A percentile compares a stretch with the other conserved stretches of the same genome.
Evolutionary conservation across 495 filamentous ascomycete species (phyloP).

Genomic region (Penicillium malachiteum): DNA sequence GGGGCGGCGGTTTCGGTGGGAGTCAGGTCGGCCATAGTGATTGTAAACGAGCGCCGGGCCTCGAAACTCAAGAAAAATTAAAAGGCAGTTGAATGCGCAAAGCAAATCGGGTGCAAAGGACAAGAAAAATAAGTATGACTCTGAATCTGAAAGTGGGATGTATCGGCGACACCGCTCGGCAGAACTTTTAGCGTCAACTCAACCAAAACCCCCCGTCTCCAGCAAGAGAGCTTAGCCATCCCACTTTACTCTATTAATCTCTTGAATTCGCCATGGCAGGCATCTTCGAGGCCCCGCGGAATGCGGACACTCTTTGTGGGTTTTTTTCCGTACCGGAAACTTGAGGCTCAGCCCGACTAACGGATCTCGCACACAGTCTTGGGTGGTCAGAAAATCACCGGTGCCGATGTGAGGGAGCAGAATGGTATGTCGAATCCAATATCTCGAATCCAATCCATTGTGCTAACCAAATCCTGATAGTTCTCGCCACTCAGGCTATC

Average conservation of each 20-base stretch:
- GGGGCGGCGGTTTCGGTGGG: conserved; percentile 29
- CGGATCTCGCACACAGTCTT: conserved; percentile 61
- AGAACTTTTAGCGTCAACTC: conserved; percentile 47
- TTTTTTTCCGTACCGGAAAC: conserved; percentile 2
- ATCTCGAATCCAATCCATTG: conserved; percentile 2
- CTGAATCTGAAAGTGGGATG: conserved; percentile 45
- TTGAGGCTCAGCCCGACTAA: conserved; percentile 20
- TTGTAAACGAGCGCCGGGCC: conserved; percentile 20
- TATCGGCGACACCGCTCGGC: conserved; percentile 44
- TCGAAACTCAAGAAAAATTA: conserved; percentile 19
- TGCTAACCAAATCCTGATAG: conserved; percentile 42
- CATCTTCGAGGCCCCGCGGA: conserved; percentile 85
- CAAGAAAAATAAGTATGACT: conserved; percentile 22
- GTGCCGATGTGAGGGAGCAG: conserved; percentile 92
- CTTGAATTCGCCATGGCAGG: conserved; percentile 63
- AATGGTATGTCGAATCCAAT: conserved; percentile 62
- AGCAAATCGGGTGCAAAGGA: conserved; percentile 5
- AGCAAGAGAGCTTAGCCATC: conserved; percentile 37
- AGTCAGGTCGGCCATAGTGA: conserved; percentile 42
- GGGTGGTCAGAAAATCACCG: conserved; percentile 91
- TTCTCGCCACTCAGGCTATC: conserved; percentile 93
- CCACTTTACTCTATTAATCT: conserved; percentile 24
- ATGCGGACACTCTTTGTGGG: conserved; percentile 81
- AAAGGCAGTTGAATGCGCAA: conserved; percentile 18
- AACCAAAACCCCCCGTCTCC: conserved; percentile 29